Conservation (phyloP, 371 early-diverging fungal genomes). For the Mucor mucedo region DNA sequence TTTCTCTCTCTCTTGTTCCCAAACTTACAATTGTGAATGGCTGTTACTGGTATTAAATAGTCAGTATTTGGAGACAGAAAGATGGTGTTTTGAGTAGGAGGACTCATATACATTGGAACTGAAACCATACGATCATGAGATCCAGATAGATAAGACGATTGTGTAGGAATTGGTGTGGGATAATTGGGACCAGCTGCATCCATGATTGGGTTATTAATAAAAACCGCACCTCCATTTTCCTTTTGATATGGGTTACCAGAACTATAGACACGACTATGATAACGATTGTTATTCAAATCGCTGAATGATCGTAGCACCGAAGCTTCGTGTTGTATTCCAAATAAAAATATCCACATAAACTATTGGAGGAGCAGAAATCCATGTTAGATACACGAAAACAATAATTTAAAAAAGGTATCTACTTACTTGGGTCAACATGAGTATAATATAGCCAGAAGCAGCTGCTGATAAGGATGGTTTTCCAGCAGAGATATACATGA, state of each 20-base stretch:
- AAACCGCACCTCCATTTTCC: not conserved
- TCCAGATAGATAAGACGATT: not conserved
- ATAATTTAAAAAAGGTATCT: not conserved
- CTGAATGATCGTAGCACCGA: constrained; percentile 20
- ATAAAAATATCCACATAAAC: constrained; percentile 43
- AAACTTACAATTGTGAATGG: constrained; percentile 48
- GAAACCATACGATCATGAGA: constrained; percentile 4
- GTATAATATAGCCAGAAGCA: constrained; percentile 39
- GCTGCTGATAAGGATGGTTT: constrained; percentile 25
- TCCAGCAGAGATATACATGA: constrained; percentile 24
- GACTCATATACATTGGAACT: constrained; percentile 19
- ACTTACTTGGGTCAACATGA: constrained; percentile 38
- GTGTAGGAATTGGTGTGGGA: constrained; percentile 11
- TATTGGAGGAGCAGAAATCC: not conserved
- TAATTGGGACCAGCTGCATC: constrained; percentile 13
- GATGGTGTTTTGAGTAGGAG: constrained; percentile 27
- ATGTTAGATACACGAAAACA: not conserved
- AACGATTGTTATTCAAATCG: constrained; percentile 12
- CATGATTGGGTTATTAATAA: constrained; percentile 6
- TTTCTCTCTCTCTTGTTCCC: too few species aligned
- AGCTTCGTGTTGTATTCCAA: constrained; percentile 39
- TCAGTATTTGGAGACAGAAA: constrained; percentile 40
- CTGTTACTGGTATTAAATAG: constrained; percentile 44
- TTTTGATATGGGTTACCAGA: constrained; percentile 17
- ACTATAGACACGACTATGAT: constrained; percentile 3